A percentile compares a stretch with the other conserved stretches of the same genome.
Evolutionary conservation across 495 filamentous ascomycete genomes (phyloP).

Genomic region (Daldinia childiae): DNA sequence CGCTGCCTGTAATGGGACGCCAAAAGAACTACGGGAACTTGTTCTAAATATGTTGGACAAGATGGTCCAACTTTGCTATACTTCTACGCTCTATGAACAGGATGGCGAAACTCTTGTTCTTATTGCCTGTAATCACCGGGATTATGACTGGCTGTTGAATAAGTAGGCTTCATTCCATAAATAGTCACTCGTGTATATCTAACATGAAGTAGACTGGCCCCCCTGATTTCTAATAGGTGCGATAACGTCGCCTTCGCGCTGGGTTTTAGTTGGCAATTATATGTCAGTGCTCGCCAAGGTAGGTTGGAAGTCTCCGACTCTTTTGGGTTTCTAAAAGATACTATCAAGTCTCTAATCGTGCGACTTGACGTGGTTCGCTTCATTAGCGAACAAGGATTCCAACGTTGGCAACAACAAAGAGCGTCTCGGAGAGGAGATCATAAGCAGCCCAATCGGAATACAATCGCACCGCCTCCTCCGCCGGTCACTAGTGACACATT

Average conservation of each 20-base stretch:
- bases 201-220: slow-evolving; percentile 12
- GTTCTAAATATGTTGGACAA: slow-evolving; percentile 1
- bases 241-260: slow-evolving; percentile 14
- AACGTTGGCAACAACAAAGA: slow-evolving; percentile 1
- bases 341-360: slow-evolving; percentile 2
- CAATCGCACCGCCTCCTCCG: slow-evolving; percentile 4
- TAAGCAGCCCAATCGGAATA: background rate
- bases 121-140: slow-evolving; percentile 10
- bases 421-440: background rate
- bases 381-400: slow-evolving; percentile 11
- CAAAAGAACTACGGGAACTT: slow-evolving; percentile 1
- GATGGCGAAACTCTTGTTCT: slow-evolving; percentile 21
- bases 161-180: slow-evolving; percentile 5
- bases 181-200: background rate
- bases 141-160: slow-evolving; percentile 15
- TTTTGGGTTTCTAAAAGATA: slow-evolving; percentile 13
- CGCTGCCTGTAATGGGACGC: background rate
- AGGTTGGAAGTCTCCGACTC: slow-evolving; percentile 8
- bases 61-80: slow-evolving; percentile 13
- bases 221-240: background rate
- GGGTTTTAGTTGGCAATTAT: slow-evolving; percentile 13
- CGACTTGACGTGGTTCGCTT: slow-evolving; percentile 14
- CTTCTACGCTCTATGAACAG: slow-evolving; percentile 11
- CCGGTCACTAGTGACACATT: slow-evolving; percentile 13
- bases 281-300: background rate